These are phyloP conservation scores for Rhododendron vialii DNA, from an alignment of 148 eudicot genomes.

Conservation along the genomic window DNA sequence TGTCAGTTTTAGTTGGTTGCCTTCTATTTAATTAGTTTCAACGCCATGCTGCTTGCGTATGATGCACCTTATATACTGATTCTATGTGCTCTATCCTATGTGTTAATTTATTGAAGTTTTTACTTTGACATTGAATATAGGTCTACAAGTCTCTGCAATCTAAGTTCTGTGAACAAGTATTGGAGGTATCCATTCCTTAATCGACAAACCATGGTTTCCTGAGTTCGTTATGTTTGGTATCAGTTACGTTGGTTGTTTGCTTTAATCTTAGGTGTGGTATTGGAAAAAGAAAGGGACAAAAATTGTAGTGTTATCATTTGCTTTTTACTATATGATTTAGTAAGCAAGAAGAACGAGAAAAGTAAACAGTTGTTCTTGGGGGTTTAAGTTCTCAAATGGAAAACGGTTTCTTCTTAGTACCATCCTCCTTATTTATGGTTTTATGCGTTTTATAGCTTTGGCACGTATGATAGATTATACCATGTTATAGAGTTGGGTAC, in stretches of 20 bases:
- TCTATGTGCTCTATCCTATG: not conserved
- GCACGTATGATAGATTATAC: not conserved
- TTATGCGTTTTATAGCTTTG: not conserved
- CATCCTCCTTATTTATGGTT: not conserved
- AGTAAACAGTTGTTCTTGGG: not conserved
- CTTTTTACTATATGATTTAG: not conserved
- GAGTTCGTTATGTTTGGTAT: not conserved
- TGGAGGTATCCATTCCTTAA: conserved; percentile 50
- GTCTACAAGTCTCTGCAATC: conserved; percentile 73
- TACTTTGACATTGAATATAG: conserved; percentile 23
- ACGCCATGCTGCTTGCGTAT: not conserved
- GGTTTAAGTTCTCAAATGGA: not conserved
- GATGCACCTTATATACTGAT: not conserved
- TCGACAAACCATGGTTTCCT: not conserved
- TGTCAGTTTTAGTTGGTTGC: conserved; percentile 28
- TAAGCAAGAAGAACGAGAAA: not conserved
- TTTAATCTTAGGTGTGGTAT: not conserved
- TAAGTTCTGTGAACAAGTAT: conserved; percentile 61
- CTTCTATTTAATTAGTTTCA: not conserved
- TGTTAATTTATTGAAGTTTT: not conserved
- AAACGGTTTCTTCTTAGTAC: not conserved
- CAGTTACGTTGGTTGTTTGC: not conserved
- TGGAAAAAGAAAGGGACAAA: not conserved
- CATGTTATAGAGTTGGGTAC: not conserved
- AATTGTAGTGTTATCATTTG: not conserved